phyloP scores from a whole-genome alignment of 1,284 basidiomycete genomes.

The Gastroboletus turbinatus region DNA sequence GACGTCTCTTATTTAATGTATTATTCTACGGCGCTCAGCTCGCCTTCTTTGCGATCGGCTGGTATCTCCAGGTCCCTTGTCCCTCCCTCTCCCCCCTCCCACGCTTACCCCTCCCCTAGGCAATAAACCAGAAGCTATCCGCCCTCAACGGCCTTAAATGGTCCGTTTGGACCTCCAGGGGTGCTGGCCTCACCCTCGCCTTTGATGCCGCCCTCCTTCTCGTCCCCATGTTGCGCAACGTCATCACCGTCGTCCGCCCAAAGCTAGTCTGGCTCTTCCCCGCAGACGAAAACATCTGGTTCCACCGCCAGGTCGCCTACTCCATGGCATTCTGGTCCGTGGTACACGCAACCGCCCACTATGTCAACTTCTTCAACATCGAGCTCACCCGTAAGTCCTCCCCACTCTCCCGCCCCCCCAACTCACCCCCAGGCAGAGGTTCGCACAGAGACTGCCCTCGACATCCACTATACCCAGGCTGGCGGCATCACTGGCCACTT shows the following conservation, averaged over 20 bases:
- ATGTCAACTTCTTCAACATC: conserved; percentile 89
- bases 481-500: conserved; percentile 89
- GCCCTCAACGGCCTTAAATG: conserved; percentile 75
- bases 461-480: conserved; percentile 84
- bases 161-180: conserved; percentile 85
- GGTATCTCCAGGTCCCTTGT: conserved; percentile 67
- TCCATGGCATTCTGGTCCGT: conserved; percentile 85
- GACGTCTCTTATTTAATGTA: conserved; percentile 70
- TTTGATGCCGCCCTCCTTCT: conserved; percentile 82
- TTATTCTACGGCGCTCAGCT: conserved; percentile 77
- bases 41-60: conserved; percentile 73
- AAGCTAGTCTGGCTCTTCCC: conserved; percentile 77
- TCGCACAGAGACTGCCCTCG: conserved; percentile 67
- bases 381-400: conserved; percentile 66
- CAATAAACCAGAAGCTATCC: conserved; percentile 58
- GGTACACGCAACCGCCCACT: conserved; percentile 88
- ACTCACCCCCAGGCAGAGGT: conserved; percentile 53
- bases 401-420: not conserved
- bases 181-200: conserved; percentile 83
- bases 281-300: conserved; percentile 90
- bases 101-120: conserved; percentile 40
- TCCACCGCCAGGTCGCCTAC: conserved; percentile 89
- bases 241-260: conserved; percentile 79
- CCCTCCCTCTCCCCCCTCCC: not conserved
- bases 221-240: conserved; percentile 82